Conservation (phyloP, 257 asterid species). For the Solanum ossicruentum region DNA sequence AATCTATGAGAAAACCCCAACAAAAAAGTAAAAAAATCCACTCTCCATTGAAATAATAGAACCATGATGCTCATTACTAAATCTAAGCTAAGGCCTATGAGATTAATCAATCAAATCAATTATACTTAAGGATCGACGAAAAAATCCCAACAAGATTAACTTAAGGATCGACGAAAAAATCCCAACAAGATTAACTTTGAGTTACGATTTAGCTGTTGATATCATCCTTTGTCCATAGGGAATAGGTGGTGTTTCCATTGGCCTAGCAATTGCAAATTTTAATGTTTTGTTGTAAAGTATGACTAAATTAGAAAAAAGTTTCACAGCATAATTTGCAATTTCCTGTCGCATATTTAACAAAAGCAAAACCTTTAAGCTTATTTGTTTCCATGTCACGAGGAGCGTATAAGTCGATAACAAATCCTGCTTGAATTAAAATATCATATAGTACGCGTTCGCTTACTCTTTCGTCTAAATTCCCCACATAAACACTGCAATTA, state of each 20-base stretch:
- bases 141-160: no score
- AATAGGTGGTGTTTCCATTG: conserved; percentile 19
- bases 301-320: conserved; percentile 69
- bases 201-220: neutral
- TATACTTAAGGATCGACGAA: no score
- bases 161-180: no score
- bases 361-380: conserved; percentile 74
- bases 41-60: no score
- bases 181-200: no score
- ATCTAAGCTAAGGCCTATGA: no score
- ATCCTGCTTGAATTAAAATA: conserved; percentile 87
- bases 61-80: no score
- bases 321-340: conserved; percentile 77
- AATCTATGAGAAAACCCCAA: no score
- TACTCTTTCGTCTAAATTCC: conserved; percentile 74
- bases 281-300: conserved; percentile 56
- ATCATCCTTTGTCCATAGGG: conserved; percentile 34
- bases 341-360: conserved; percentile 71
- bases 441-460: conserved; percentile 73
- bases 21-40: no score
- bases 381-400: conserved; percentile 75
- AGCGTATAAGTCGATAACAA: conserved; percentile 46
- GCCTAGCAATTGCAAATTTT: conserved; percentile 69
- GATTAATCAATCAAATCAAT: no score
- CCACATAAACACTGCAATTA: conserved; percentile 40